These are phyloP conservation scores for Knoxia roxburghii DNA, from an alignment of 257 asterid genomes.

Conservation along the genomic window DNA sequence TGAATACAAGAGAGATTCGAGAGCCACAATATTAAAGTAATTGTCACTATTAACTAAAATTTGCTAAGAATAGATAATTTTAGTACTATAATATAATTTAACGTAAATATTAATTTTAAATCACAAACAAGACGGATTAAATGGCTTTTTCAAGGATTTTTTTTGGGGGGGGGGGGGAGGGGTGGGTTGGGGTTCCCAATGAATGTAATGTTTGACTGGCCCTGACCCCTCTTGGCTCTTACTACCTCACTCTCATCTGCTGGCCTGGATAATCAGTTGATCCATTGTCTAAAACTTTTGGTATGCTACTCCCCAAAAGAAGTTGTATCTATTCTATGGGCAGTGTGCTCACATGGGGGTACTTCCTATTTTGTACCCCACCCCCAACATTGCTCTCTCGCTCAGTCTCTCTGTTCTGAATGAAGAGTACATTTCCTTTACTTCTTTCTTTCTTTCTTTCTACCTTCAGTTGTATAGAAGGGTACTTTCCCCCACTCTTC, in stretches of 20 bases:
- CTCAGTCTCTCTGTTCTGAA: background rate
- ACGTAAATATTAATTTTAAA: too few species aligned
- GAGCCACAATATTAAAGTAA: too few species aligned
- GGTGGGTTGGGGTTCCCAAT: slow-evolving; percentile 35
- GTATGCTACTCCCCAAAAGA: slow-evolving; percentile 28
- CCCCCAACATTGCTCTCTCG: background rate
- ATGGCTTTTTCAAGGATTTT: too few species aligned
- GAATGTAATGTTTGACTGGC: slow-evolving; percentile 43
- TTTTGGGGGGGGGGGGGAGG: slow-evolving; percentile 3
- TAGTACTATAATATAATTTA: too few species aligned
- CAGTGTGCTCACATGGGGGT: slow-evolving; percentile 47
- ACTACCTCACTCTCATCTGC: too few species aligned
- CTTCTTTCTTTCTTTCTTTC: too few species aligned
- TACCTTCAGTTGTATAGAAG: background rate
- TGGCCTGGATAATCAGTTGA: too few species aligned
- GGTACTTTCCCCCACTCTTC: slow-evolving; percentile 1
- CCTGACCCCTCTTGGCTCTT: slow-evolving; percentile 12
- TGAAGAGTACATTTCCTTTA: background rate
- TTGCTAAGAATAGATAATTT: too few species aligned
- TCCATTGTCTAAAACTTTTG: slow-evolving; percentile 14
- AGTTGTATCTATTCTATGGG: slow-evolving; percentile 23
- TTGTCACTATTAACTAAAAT: too few species aligned
- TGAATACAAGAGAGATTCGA: too few species aligned
- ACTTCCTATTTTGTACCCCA: slow-evolving; percentile 28
- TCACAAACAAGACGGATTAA: too few species aligned